Percentiles rank a stretch among this genome's conserved stretches.
These are phyloP conservation scores for Mollisiaceae sp. DNA, from an alignment of 2,329 filamentous ascomycete species.

Conservation along the genomic window DNA sequence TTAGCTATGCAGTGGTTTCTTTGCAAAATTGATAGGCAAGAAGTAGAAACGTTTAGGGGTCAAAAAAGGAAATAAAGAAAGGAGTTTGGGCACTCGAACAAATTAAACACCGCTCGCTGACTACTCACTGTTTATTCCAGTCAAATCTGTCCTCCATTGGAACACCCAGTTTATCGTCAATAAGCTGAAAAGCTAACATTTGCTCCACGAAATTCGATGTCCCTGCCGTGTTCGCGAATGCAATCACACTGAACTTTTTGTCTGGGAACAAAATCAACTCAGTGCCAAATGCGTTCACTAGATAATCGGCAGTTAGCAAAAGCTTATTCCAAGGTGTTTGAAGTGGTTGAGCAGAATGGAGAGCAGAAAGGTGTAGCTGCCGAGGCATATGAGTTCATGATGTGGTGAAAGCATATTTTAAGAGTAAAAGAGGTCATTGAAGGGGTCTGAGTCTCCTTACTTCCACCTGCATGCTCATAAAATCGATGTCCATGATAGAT, in stretches of 20 bases:
- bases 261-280: constrained; percentile 52
- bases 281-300: constrained; percentile 50
- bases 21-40: no score
- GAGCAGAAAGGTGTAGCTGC: no score
- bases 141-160: constrained; percentile 44
- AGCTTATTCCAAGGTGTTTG: no score
- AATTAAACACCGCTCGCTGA: constrained; percentile 32
- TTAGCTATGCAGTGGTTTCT: background rate
- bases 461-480: constrained; percentile 50
- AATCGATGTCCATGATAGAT: constrained; percentile 51
- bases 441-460: no score
- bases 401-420: no score
- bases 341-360: no score
- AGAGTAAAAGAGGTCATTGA: no score
- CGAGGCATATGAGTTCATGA: no score
- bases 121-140: constrained; percentile 45
- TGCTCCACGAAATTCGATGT: constrained; percentile 46
- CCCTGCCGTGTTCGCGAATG: constrained; percentile 51
- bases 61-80: no score
- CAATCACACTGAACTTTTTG: constrained; percentile 49
- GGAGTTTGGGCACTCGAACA: no score
- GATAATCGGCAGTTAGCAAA: no score
- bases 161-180: constrained; percentile 48
- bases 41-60: no score
- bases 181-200: constrained; percentile 46